Evolutionary conservation across 73 alveolate genomes (phyloP).

Genomic region (Breviolum minutum): DNA sequence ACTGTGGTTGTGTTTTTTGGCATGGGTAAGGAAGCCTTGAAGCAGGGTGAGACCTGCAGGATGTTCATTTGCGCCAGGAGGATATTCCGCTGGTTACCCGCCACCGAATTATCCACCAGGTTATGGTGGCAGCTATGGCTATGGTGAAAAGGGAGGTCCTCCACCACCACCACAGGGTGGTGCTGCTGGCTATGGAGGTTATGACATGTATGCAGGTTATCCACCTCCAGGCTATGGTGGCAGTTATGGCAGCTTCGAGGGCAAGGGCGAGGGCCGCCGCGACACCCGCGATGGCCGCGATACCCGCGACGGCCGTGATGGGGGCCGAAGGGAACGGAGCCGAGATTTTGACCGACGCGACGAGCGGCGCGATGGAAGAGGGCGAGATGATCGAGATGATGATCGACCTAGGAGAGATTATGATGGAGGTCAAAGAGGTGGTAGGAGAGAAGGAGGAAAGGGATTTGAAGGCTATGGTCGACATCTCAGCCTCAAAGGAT

Average conservation of each 20-base stretch:
- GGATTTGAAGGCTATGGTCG: slow-evolving; percentile 9
- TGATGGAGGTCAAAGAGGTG: slow-evolving; percentile 32
- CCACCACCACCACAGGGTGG: slow-evolving; percentile 42
- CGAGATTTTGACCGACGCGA: slow-evolving; percentile 37
- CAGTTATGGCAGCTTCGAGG: background rate
- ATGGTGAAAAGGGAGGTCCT: slow-evolving; percentile 9
- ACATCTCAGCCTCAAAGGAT: background rate
- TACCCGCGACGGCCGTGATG: background rate
- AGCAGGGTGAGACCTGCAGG: no score
- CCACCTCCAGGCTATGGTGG: slow-evolving; percentile 40
- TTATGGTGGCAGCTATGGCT: background rate
- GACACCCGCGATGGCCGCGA: background rate
- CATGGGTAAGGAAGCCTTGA: no score
- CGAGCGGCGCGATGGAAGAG: background rate
- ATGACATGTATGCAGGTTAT: slow-evolving; percentile 34
- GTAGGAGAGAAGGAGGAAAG: slow-evolving; percentile 4
- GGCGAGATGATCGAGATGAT: slow-evolving; percentile 47
- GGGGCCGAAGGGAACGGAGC: slow-evolving; percentile 30
- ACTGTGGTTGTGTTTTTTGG: no score
- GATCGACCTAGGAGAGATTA: slow-evolving; percentile 17
- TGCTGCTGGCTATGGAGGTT: slow-evolving; percentile 28
- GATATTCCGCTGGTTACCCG: slow-evolving; percentile 19
- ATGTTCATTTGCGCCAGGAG: background rate
- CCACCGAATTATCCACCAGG: background rate
- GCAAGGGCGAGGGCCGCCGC: background rate